These are phyloP conservation scores for Candida methanosorbosa DNA, from an alignment of 805 yeast genomes.

Conservation along the genomic window DNA sequence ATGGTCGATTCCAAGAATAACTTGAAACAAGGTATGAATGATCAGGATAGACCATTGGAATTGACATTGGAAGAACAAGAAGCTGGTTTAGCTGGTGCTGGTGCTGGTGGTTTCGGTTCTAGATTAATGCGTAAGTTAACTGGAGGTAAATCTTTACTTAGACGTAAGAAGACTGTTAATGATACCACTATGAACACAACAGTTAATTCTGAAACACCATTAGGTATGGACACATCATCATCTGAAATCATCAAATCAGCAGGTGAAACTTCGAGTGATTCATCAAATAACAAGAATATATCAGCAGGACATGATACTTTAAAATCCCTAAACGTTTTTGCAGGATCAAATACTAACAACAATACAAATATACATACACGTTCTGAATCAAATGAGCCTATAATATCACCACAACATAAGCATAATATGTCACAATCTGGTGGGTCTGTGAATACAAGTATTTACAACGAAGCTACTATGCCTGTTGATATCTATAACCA, in stretches of 20 bases:
- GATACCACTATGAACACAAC: not conserved
- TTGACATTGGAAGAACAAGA: constrained; percentile 25
- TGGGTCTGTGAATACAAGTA: not conserved
- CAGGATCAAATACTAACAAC: too few relatives aligned
- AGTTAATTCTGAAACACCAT: too few relatives aligned
- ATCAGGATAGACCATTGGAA: constrained; percentile 18
- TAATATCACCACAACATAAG: not conserved
- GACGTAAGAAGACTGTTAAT: not conserved
- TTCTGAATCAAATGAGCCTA: too few relatives aligned
- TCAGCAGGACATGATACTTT: constrained; percentile 1
- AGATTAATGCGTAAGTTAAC: constrained; percentile 35
- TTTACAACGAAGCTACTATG: not conserved
- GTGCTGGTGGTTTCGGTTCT: constrained; percentile 30
- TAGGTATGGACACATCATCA: too few relatives aligned
- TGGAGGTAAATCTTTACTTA: constrained; percentile 27
- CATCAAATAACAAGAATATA: too few relatives aligned
- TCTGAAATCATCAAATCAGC: too few relatives aligned
- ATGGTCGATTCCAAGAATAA: constrained; percentile 20
- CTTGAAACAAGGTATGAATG: constrained; percentile 10
- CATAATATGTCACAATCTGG: constrained; percentile 1
- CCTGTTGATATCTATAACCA: not conserved
- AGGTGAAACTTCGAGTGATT: not conserved
- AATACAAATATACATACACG: too few relatives aligned
- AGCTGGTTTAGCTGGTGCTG: too few relatives aligned
- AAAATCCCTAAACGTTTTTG: not conserved